phyloP scores from a whole-genome alignment of 805 yeast genomes.

The Kodamaea fukazawae region DNA sequence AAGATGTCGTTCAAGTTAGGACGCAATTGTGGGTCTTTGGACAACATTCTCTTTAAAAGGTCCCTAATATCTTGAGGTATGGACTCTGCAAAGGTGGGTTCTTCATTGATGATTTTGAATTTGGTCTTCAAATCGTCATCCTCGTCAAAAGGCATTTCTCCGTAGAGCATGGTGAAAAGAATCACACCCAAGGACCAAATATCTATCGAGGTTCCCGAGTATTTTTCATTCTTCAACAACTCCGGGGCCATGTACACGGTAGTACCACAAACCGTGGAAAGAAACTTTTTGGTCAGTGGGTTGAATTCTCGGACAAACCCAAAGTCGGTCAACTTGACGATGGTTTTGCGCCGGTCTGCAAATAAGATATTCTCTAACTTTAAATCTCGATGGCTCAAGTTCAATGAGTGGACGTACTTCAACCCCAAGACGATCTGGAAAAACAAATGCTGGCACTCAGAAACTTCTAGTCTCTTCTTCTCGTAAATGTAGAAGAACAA shows the following conservation, averaged over 20 bases:
- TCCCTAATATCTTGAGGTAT: slow-evolving; percentile 49
- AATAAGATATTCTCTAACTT: slow-evolving; percentile 74
- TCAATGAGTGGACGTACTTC: slow-evolving; percentile 70
- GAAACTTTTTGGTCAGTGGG: slow-evolving; percentile 43
- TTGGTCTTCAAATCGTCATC: slow-evolving; percentile 68
- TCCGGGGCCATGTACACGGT: slow-evolving; percentile 98
- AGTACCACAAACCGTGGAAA: slow-evolving; percentile 91
- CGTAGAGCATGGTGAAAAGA: slow-evolving; percentile 76
- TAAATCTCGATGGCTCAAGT: slow-evolving; percentile 82
- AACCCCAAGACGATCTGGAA: slow-evolving; percentile 66
- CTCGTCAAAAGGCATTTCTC: slow-evolving; percentile 89
- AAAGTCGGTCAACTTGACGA: slow-evolving; percentile 83
- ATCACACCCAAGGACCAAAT: slow-evolving; percentile 93
- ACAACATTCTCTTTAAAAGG: slow-evolving; percentile 53
- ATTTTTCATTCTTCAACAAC: slow-evolving; percentile 61
- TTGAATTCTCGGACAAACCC: slow-evolving; percentile 84
- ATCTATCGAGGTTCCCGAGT: slow-evolving; percentile 79
- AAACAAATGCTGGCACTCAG: slow-evolving; percentile 53
- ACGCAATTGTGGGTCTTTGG: slow-evolving; percentile 64
- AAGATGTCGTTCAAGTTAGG: slow-evolving; percentile 45
- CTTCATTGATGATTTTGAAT: slow-evolving; percentile 57
- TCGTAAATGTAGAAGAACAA: slow-evolving; percentile 63
- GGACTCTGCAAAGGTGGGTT: slow-evolving; percentile 54
- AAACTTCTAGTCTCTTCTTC: slow-evolving; percentile 47
- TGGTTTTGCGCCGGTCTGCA: slow-evolving; percentile 50